phyloP scores from a whole-genome alignment of 192 early-diverging fungal genomes.

The Rhizoclosmatium sp. region DNA sequence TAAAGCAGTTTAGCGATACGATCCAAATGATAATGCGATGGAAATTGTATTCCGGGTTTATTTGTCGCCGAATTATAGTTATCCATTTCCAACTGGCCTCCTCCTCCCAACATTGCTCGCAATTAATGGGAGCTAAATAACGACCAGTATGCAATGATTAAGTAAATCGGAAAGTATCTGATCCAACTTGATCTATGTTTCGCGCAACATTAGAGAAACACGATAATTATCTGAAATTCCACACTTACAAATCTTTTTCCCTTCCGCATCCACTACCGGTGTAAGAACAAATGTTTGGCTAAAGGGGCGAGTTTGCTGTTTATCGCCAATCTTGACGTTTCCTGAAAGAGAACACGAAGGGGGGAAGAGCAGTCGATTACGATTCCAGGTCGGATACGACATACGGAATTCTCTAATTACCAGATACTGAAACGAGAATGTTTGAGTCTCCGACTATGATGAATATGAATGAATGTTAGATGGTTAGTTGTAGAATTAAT shows the following conservation, averaged over 20 bases:
- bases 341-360: slow-evolving; percentile 26
- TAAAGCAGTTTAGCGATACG: no score
- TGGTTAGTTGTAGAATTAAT: background rate
- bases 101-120: no score
- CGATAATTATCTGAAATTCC: background rate
- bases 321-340: slow-evolving; percentile 43
- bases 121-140: background rate
- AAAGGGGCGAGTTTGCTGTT: slow-evolving; percentile 39
- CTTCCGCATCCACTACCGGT: slow-evolving; percentile 37
- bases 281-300: slow-evolving; percentile 49
- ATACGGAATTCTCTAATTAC: slow-evolving; percentile 14
- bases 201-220: background rate
- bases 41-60: no score
- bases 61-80: no score
- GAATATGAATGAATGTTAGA: background rate
- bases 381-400: no score
- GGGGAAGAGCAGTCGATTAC: background rate
- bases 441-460: slow-evolving; percentile 19
- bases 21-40: no score
- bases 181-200: slow-evolving; percentile 30
- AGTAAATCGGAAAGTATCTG: slow-evolving; percentile 39
- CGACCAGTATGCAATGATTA: background rate
- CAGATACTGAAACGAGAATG: slow-evolving; percentile 31
- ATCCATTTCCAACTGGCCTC: no score
- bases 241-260: slow-evolving; percentile 32